phyloP scores from a whole-genome alignment of 2,329 filamentous ascomycete genomes.

The Leptosphaerulina australis region DNA sequence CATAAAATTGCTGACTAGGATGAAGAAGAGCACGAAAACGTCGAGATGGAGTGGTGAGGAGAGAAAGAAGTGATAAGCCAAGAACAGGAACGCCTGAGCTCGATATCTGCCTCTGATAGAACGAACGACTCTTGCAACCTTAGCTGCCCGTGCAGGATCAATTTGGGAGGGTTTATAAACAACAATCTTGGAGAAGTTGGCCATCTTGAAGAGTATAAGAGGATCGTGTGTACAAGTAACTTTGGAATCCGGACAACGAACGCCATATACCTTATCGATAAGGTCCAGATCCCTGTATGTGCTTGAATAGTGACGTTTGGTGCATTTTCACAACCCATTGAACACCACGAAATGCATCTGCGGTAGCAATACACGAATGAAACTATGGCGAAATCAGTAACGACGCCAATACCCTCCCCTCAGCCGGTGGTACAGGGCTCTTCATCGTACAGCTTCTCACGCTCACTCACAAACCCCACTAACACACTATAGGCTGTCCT shows the following conservation, averaged over 20 bases:
- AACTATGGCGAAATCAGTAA: conserved; percentile 25
- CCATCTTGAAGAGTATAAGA: conserved; percentile 11
- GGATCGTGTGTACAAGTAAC: neutral
- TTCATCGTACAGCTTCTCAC: conserved; percentile 21
- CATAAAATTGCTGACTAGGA: conserved; percentile 47
- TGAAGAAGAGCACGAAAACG: conserved; percentile 43
- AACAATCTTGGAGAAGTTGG: conserved; percentile 23
- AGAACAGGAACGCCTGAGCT: conserved; percentile 40
- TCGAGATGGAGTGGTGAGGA: conserved; percentile 39
- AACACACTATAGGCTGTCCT: conserved; percentile 69
- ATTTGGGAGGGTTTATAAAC: conserved; percentile 18
- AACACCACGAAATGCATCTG: conserved; percentile 1
- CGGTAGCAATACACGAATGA: conserved; percentile 2
- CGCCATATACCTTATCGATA: conserved; percentile 8
- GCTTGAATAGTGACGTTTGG: conserved; percentile 5
- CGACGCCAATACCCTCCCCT: conserved; percentile 17
- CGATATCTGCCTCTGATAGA: conserved; percentile 40
- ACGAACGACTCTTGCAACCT: conserved; percentile 34
- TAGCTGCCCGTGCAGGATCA: conserved; percentile 27
- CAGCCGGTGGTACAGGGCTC: conserved; percentile 26
- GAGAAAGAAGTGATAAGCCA: conserved; percentile 45
- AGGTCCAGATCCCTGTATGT: neutral
- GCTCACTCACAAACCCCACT: conserved; percentile 24
- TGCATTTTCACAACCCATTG: neutral
- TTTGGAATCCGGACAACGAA: neutral